Conservation (phyloP, 352 stramenopile species). For the Phytophthora gonapodyides region DNA sequence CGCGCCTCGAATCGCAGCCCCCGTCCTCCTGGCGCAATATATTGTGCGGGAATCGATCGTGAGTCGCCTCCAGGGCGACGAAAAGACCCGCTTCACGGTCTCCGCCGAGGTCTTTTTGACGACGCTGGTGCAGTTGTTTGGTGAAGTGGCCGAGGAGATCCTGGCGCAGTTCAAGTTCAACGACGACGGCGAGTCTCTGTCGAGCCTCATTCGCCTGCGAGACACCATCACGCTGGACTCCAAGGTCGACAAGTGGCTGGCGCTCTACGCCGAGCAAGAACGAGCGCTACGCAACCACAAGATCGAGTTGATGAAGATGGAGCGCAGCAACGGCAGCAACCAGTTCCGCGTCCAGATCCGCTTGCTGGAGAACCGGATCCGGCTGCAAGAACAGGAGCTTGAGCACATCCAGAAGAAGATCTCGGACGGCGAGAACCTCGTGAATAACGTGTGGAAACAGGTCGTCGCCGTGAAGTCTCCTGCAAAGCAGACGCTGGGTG, state of each 20-base stretch:
- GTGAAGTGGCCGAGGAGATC: constrained; percentile 69
- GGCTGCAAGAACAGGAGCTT: constrained; percentile 64
- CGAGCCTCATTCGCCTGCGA: constrained; percentile 62
- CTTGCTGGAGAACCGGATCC: constrained; percentile 62
- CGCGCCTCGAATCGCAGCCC: constrained; percentile 18
- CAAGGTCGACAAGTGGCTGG: constrained; percentile 52
- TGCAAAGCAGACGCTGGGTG: constrained; percentile 1
- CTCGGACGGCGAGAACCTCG: constrained; percentile 42
- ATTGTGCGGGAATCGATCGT: constrained; percentile 34
- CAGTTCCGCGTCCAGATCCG: constrained; percentile 60
- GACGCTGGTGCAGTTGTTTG: constrained; percentile 51
- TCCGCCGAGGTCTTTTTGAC: constrained; percentile 50
- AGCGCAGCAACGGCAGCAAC: constrained; percentile 54
- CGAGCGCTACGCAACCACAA: constrained; percentile 53
- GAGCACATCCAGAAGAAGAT: constrained; percentile 64
- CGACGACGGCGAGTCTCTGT: constrained; percentile 79
- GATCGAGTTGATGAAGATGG: constrained; percentile 68
- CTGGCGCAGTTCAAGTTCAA: constrained; percentile 83
- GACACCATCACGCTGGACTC: constrained; percentile 70
- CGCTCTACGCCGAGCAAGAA: constrained; percentile 54
- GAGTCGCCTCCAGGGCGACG: constrained; percentile 8
- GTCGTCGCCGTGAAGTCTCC: constrained; percentile 39
- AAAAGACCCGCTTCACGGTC: constrained; percentile 31
- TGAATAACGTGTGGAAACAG: constrained; percentile 67
- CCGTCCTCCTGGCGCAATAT: constrained; percentile 48